A percentile compares a stretch with the other conserved stretches of the same genome.
These are phyloP conservation scores for Ophiostoma sp. DNA, from an alignment of 2,329 filamentous ascomycete species.

Conservation along the genomic window DNA sequence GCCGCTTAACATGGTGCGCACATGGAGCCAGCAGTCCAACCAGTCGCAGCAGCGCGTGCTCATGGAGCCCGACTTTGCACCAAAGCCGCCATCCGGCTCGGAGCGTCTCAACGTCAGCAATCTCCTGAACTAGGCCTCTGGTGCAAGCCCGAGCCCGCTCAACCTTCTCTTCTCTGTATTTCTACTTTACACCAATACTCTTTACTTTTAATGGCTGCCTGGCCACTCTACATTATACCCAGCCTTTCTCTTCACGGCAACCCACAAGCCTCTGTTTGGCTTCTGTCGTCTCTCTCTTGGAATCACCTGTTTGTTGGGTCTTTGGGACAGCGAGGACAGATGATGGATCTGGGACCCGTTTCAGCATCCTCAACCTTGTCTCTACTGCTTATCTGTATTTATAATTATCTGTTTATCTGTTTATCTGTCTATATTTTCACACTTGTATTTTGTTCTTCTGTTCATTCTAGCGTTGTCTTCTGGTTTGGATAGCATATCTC, in stretches of 20 bases:
- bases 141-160: neutral
- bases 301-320: neutral
- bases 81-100: neutral
- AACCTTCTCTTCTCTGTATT: neutral
- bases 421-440: neutral
- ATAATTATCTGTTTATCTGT: neutral
- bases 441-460: too few species aligned
- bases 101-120: neutral
- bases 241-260: neutral
- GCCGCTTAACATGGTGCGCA: neutral
- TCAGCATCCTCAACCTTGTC: neutral
- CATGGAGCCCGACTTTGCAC: neutral
- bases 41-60: neutral
- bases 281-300: neutral
- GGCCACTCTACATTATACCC: neutral
- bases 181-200: neutral
- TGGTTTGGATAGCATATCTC: too few species aligned
- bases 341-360: slow-evolving; percentile 7
- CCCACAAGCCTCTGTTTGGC: neutral
- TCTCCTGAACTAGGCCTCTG: neutral
- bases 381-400: neutral
- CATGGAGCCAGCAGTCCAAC: slow-evolving; percentile 5
- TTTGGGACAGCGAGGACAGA: neutral
- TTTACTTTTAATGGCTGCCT: neutral
- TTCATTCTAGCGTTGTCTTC: too few species aligned